Evolutionary conservation across 768 basidiomycete species (phyloP).

Genomic region (Kwoniella shandongensis): DNA sequence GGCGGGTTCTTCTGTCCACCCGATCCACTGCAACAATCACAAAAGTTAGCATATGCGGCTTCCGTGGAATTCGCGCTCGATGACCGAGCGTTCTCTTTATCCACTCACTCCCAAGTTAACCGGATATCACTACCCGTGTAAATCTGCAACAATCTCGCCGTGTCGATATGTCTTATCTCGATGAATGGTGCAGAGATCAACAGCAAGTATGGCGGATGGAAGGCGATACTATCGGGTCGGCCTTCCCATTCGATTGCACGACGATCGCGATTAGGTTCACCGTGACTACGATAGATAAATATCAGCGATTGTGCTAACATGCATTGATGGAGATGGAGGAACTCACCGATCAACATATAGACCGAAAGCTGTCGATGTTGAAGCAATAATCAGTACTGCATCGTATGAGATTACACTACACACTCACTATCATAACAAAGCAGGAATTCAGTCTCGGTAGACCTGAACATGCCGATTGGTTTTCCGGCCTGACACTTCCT

Average conservation of each 20-base stretch:
- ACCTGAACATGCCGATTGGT: conserved; percentile 86
- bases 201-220: conserved; percentile 83
- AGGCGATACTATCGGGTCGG: conserved; percentile 79
- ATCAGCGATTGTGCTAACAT: not conserved
- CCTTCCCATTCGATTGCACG: conserved; percentile 93
- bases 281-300: conserved; percentile 57
- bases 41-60: not conserved
- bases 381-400: conserved; percentile 9
- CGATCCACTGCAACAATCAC: conserved; percentile 29
- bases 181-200: conserved; percentile 87
- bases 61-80: too few species aligned
- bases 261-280: conserved; percentile 70
- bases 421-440: conserved; percentile 79
- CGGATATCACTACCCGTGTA: conserved; percentile 58
- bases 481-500: conserved; percentile 77
- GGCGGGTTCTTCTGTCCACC: conserved; percentile 37
- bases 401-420: not conserved
- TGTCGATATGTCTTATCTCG: conserved; percentile 71
- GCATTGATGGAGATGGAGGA: not conserved
- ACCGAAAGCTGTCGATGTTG: conserved; percentile 68
- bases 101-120: conserved; percentile 88
- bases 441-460: conserved; percentile 81
- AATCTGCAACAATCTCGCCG: conserved; percentile 52
- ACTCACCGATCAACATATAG: conserved; percentile 74
- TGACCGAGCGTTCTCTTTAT: too few species aligned